Conservation (phyloP, 257 asterid genomes). For the Fraxinus pennsylvanica region DNA sequence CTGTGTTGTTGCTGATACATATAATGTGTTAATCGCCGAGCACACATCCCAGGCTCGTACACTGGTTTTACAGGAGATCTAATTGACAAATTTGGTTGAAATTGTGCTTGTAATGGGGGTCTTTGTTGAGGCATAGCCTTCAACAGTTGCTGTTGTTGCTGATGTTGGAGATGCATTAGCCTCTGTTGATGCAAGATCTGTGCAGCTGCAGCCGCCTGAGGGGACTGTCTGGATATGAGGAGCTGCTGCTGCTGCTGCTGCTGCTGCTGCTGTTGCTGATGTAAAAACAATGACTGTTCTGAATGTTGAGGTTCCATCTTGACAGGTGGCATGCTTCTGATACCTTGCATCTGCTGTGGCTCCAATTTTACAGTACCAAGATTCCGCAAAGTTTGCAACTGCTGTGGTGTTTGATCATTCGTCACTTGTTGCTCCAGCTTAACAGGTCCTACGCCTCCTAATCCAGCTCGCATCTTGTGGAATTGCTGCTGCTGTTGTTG, state of each 20-base stretch:
- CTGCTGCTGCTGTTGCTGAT: not conserved
- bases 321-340: conserved; percentile 64
- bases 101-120: conserved; percentile 46
- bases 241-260: not conserved
- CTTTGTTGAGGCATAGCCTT: conserved; percentile 23
- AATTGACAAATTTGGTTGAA: conserved; percentile 51
- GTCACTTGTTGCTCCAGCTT: conserved; percentile 70
- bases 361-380: conserved; percentile 69
- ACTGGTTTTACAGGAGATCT: conserved; percentile 74
- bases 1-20: conserved; percentile 98
- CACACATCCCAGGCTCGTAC: conserved; percentile 98
- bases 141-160: conserved; percentile 32
- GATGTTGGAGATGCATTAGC: conserved; percentile 57
- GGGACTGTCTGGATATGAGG: conserved; percentile 59
- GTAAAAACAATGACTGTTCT: conserved; percentile 47
- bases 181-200: conserved; percentile 57
- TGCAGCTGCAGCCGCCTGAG: conserved; percentile 58
- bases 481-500: conserved; percentile 63
- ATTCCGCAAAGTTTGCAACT: conserved; percentile 59
- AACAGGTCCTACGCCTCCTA: conserved; percentile 61
- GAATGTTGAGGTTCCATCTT: conserved; percentile 83
- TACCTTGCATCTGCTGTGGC: conserved; percentile 63
- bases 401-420: conserved; percentile 67
- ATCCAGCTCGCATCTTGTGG: conserved; percentile 65
- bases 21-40: conserved; percentile 89